Conservation (phyloP, 202 grass and related monocot species). For the Thinopyrum obtusiflorum region DNA sequence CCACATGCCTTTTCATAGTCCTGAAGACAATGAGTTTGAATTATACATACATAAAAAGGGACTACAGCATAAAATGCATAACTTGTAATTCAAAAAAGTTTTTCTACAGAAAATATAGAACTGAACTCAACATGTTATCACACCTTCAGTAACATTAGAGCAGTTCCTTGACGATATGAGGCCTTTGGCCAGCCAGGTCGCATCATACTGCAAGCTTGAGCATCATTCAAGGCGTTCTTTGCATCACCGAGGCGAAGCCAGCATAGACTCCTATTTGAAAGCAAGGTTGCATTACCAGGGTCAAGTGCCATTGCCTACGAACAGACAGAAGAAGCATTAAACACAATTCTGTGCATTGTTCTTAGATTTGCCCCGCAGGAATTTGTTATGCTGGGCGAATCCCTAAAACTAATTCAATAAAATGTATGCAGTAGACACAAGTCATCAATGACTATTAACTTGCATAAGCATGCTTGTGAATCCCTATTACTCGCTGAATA, state of each 20-base stretch:
- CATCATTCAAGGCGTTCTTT: not conserved
- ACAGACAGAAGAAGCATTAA: not conserved
- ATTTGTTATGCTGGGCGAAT: no score
- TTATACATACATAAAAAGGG: not conserved
- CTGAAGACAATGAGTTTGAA: not conserved
- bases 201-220: slow-evolving; percentile 17
- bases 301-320: not conserved
- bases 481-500: no score
- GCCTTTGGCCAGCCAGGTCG: slow-evolving; percentile 18
- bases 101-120: not conserved
- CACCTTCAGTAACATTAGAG: slow-evolving; percentile 16
- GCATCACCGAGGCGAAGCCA: not conserved
- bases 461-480: no score
- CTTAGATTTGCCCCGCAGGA: no score
- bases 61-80: not conserved
- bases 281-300: slow-evolving; percentile 4
- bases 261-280: slow-evolving; percentile 12
- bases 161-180: not conserved
- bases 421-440: no score
- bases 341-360: no score
- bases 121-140: not conserved
- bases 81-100: not conserved
- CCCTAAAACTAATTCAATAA: no score
- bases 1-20: slow-evolving; percentile 6
- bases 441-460: no score